Conservation (phyloP, 768 basidiomycete species). For the Suillus subaureus region DNA sequence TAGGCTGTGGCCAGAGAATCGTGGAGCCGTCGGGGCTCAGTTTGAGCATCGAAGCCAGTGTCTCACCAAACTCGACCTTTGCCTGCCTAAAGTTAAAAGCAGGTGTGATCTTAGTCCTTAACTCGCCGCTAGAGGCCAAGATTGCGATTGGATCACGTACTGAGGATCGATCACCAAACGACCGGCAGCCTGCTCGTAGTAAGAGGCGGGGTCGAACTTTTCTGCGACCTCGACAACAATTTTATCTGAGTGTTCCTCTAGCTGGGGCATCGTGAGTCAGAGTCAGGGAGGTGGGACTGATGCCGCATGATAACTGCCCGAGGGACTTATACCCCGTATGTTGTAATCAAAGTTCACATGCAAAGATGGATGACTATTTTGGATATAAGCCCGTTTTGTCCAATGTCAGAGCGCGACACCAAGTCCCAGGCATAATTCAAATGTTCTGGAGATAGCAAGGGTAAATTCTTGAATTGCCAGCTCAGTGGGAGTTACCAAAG, state of each 20-base stretch:
- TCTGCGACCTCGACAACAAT: conserved; percentile 9
- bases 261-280: background rate
- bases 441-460: background rate
- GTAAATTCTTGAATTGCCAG: background rate
- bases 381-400: background rate
- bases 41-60: conserved; percentile 47
- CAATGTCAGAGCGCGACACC: background rate
- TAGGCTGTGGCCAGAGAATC: conserved; percentile 58
- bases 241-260: background rate
- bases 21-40: conserved; percentile 45
- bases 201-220: conserved; percentile 38
- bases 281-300: background rate
- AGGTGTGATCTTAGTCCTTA: background rate
- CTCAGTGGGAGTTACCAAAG: background rate
- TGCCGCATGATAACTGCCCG: background rate
- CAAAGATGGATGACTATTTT: background rate
- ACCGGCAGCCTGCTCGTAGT: conserved; percentile 60
- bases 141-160: conserved; percentile 36
- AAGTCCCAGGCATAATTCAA: background rate
- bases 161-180: conserved; percentile 63
- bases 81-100: conserved; percentile 41
- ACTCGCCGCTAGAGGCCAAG: background rate
- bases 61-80: conserved; percentile 49
- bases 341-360: background rate
- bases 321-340: background rate